Conservation (phyloP, 1,284 basidiomycete genomes). For the Cerioporus squamosus region DNA sequence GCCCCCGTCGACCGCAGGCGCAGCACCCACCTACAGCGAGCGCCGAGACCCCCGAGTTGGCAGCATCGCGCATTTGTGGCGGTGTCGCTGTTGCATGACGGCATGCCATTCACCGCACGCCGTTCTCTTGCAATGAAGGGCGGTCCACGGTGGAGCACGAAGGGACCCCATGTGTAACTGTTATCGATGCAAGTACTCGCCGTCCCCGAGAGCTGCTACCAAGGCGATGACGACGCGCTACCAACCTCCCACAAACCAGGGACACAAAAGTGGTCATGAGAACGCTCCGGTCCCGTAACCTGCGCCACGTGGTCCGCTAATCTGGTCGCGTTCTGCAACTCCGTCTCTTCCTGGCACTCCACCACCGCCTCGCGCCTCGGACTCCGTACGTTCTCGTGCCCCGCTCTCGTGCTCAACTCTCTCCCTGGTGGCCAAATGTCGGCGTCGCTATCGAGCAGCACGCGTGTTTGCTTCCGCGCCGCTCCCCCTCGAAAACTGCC, state of each 20-base stretch:
- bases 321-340: neutral
- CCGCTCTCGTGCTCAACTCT: neutral
- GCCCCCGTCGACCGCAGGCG: too few species aligned
- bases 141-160: too few species aligned
- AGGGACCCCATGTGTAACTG: too few species aligned
- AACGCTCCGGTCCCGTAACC: conserved; percentile 6
- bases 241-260: neutral
- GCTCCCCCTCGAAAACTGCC: conserved; percentile 5
- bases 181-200: neutral
- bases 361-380: neutral
- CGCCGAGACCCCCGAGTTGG: too few species aligned
- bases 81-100: conserved; percentile 10
- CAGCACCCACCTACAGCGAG: too few species aligned
- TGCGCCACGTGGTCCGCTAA: conserved; percentile 11
- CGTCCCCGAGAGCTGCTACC: neutral
- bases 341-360: conserved; percentile 1
- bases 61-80: conserved; percentile 6
- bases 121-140: too few species aligned
- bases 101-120: neutral
- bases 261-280: neutral
- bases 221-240: conserved; percentile 8
- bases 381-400: neutral
- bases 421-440: neutral
- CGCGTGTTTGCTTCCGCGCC: neutral
- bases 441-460: neutral